phyloP scores from a whole-genome alignment of 306 rosid species.

The Vigna trinervia region DNA sequence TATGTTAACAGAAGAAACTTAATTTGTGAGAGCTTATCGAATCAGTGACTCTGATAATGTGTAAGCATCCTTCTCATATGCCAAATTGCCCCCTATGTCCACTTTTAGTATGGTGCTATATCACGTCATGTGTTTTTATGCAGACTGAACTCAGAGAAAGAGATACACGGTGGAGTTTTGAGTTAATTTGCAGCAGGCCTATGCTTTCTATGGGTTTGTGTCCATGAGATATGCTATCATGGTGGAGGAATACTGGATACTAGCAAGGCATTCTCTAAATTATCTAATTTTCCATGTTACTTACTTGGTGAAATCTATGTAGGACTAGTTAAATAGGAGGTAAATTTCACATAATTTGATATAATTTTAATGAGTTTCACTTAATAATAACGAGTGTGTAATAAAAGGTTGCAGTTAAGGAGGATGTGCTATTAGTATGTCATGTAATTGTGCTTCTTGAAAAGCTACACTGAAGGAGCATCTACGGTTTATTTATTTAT shows the following conservation, averaged over 20 bases:
- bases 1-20: conserved; percentile 22
- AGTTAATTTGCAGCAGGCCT: conserved; percentile 4
- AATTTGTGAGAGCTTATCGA: neutral
- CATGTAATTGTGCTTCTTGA: neutral
- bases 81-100: conserved; percentile 1
- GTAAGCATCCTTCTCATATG: neutral
- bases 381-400: neutral
- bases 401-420: neutral
- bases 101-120: conserved; percentile 14
- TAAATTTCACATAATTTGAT: neutral
- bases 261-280: neutral
- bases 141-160: conserved; percentile 9
- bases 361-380: neutral
- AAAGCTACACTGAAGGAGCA: conserved; percentile 9
- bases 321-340: neutral
- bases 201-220: conserved; percentile 21
- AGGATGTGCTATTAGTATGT: neutral
- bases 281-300: neutral
- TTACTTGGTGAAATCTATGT: neutral
- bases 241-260: neutral
- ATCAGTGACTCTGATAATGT: conserved; percentile 28
- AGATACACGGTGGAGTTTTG: neutral
- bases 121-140: conserved; percentile 33
- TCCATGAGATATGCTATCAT: neutral
- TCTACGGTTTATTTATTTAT: neutral